Evolutionary conservation across 208 protist species (phyloP).

Genomic region (Novymonas esmeraldas): DNA sequence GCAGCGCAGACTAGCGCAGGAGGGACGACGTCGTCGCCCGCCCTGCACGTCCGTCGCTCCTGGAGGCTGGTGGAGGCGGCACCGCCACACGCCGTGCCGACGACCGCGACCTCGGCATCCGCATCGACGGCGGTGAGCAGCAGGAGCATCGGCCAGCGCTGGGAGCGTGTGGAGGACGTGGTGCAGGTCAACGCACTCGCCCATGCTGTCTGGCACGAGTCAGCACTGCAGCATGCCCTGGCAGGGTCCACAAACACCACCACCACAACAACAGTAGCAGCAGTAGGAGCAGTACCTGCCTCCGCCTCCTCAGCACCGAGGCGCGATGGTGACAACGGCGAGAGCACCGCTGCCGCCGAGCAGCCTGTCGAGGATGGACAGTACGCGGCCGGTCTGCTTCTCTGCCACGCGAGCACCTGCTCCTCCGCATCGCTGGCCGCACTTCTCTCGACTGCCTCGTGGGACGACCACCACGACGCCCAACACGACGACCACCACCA

Average conservation of each 20-base stretch:
- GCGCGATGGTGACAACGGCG: no score
- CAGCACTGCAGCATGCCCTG: background rate
- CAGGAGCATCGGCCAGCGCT: constrained; percentile 23
- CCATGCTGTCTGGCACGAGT: background rate
- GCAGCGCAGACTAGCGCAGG: no score
- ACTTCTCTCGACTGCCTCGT: background rate
- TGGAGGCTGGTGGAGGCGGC: constrained; percentile 22
- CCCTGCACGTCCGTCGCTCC: constrained; percentile 14
- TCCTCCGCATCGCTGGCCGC: constrained; percentile 14
- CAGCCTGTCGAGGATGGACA: background rate
- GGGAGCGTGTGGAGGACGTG: constrained; percentile 27
- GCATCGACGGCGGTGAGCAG: background rate
- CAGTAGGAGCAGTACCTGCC: no score
- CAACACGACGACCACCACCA: no score
- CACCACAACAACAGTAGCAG: no score
- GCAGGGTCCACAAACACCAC: no score
- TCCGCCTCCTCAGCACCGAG: no score
- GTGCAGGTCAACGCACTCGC: constrained; percentile 14
- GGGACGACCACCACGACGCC: background rate
- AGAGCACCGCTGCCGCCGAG: no score
- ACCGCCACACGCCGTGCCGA: background rate
- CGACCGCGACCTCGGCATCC: background rate
- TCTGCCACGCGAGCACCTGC: constrained; percentile 7
- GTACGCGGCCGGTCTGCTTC: constrained; percentile 3
- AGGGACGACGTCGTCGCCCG: background rate